These are phyloP conservation scores for Sclerotinia nivalis DNA, from an alignment of 2,329 filamentous ascomycete species.

Conservation along the genomic window DNA sequence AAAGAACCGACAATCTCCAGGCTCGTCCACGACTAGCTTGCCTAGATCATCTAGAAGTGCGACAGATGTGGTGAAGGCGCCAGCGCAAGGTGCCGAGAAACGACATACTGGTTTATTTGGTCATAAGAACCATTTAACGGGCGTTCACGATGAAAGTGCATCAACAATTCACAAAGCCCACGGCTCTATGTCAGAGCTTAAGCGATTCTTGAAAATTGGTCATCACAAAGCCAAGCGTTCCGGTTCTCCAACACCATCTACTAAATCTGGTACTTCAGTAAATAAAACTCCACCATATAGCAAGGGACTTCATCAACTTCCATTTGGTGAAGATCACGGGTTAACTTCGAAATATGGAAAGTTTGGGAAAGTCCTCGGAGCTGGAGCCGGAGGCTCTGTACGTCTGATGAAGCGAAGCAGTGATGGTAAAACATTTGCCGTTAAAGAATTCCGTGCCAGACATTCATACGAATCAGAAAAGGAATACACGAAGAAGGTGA, in stretches of 20 bases:
- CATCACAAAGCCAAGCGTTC: slow-evolving; percentile 68
- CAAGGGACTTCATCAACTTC: slow-evolving; percentile 63
- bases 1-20: slow-evolving; percentile 64
- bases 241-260: slow-evolving; percentile 59
- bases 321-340: slow-evolving; percentile 93
- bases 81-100: slow-evolving; percentile 51
- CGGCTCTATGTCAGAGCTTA: slow-evolving; percentile 90
- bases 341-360: slow-evolving; percentile 92
- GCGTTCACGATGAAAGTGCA: slow-evolving; percentile 49
- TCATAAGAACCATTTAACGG: slow-evolving; percentile 48
- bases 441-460: slow-evolving; percentile 92
- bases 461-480: slow-evolving; percentile 93
- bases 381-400: slow-evolving; percentile 92
- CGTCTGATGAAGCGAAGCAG: slow-evolving; percentile 90
- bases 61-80: slow-evolving; percentile 47
- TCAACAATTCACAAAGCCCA: slow-evolving; percentile 56
- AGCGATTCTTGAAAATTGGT: slow-evolving; percentile 90
- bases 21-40: slow-evolving; percentile 53
- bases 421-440: slow-evolving; percentile 91
- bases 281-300: slow-evolving; percentile 51
- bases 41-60: slow-evolving; percentile 45
- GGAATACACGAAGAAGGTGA: slow-evolving; percentile 97
- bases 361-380: slow-evolving; percentile 88
- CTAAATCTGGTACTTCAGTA: slow-evolving; percentile 45
- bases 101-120: slow-evolving; percentile 50